Evolutionary conservation across 208 protist genomes (phyloP), one percentile per base, ranked within the genome.

Genomic region (Vickermania ingenoplastis): DNA sequence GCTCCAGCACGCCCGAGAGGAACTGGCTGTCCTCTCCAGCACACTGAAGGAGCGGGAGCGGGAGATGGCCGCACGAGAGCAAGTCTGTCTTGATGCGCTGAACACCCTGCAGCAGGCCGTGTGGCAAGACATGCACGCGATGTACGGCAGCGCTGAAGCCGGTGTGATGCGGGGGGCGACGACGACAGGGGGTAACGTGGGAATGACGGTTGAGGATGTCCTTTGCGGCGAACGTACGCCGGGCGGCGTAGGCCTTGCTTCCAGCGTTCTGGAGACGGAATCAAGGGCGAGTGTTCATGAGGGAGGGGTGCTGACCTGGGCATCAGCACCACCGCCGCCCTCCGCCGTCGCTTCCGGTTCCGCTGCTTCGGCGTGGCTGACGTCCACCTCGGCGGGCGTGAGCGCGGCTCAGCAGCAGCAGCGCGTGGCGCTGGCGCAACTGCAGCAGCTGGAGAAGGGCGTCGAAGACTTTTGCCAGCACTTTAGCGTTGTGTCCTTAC

Each of bases 331-430:
- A n/a, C n/a, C n/a, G n/a, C n/a, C n/a, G n/a, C n/a, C n/a, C n/a
- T n/a, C n/a, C n/a, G n/a, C n/a, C n/a, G n/a, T n/a, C n/a, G n/a
- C n/a, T n/a, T n/a, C n/a, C n/a, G n/a, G n/a, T n/a, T n/a, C n/a
- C n/a, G n/a, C n/a, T n/a, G n/a, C n/a, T n/a, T n/a, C n/a, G n/a
- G n/a, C n/a, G n/a, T n/a, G n/a, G n/a, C n/a, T n/a, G n/a, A n/a
- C n/a, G 41, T 13, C 17, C 14, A 48, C 13, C 41, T 13, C 41
- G 17, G 4, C n/a, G 4, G 7, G 13, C 23, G 23, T 2, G 28
- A 27, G 31, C n/a, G 27, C 41, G 17, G 57, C 53, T 2, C 56
- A 58, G 50, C 24, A 60, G 31, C 57, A 71, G 27, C 2, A 5
- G 25, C 31, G 31, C 45, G 55, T 27, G 27, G 14, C 5, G 26